Conservation (phyloP, 2,329 filamentous ascomycete species). For the Ceratocystis papillata region DNA sequence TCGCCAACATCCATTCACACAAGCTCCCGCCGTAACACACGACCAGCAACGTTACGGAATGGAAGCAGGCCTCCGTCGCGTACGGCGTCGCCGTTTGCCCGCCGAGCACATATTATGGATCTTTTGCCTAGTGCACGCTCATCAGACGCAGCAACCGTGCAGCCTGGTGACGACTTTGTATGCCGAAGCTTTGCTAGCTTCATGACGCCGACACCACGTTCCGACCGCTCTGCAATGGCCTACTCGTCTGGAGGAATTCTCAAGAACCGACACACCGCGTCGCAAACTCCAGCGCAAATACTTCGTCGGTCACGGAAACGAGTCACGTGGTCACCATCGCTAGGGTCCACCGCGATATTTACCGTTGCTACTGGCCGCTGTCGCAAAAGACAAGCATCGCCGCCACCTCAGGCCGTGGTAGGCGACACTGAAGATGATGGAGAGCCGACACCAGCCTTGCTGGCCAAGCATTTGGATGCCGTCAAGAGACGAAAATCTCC, state of each 20-base stretch:
- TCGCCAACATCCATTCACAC: neutral
- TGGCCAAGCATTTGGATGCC: constrained; percentile 19
- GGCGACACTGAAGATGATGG: neutral
- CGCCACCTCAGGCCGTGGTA: constrained; percentile 6
- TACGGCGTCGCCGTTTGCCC: neutral
- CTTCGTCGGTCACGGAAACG: constrained; percentile 26
- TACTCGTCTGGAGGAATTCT: constrained; percentile 17
- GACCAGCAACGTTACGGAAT: neutral
- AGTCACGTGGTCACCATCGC: constrained; percentile 33
- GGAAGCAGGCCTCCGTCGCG: neutral
- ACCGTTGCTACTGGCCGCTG: constrained; percentile 15
- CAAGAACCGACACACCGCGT: constrained; percentile 6
- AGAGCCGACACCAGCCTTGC: constrained; percentile 25
- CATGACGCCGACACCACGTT: constrained; percentile 17
- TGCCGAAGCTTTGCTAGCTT: constrained; percentile 24
- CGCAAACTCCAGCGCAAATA: neutral
- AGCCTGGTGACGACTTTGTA: constrained; percentile 19
- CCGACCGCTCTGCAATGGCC: neutral
- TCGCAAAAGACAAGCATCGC: constrained; percentile 16
- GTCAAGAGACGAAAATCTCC: constrained; percentile 11
- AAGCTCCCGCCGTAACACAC: neutral
- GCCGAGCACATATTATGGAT: constrained; percentile 21
- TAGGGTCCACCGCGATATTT: constrained; percentile 21
- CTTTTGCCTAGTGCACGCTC: constrained; percentile 17
- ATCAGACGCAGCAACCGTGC: constrained; percentile 9